phyloP scores from a whole-genome alignment of 2,329 filamentous ascomycete genomes.

The Stagonosporopsis rhizophila region DNA sequence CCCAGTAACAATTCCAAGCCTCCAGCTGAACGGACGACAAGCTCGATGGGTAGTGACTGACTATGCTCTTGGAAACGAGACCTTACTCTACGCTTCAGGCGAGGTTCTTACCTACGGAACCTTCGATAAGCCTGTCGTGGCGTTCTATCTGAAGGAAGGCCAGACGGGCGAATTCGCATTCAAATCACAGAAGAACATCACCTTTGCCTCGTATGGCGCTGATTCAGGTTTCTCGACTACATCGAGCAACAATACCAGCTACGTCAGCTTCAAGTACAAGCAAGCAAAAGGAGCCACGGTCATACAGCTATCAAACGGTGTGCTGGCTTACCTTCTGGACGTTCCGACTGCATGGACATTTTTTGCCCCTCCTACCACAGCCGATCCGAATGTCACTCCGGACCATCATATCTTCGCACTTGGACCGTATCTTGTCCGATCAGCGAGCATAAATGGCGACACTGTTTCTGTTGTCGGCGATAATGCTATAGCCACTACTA shows the following conservation, averaged over 20 bases:
- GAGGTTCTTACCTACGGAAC: constrained; percentile 59
- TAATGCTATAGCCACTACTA: constrained; percentile 49
- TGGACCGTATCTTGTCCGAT: constrained; percentile 47
- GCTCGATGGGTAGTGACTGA: constrained; percentile 64
- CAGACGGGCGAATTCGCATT: constrained; percentile 61
- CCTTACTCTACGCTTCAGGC: constrained; percentile 59
- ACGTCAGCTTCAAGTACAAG: constrained; percentile 53
- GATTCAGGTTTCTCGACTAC: constrained; percentile 46
- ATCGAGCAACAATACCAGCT: constrained; percentile 21
- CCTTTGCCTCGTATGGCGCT: constrained; percentile 52
- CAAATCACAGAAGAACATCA: constrained; percentile 49
- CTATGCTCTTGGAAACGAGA: constrained; percentile 57
- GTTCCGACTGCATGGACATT: constrained; percentile 63
- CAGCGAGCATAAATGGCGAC: constrained; percentile 49
- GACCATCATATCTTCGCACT: constrained; percentile 53
- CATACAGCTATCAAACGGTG: constrained; percentile 58
- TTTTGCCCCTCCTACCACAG: constrained; percentile 60
- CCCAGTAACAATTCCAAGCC: constrained; percentile 52
- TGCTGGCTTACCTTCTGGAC: constrained; percentile 62
- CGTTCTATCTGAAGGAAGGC: constrained; percentile 58
- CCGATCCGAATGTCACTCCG: constrained; percentile 54
- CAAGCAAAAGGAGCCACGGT: constrained; percentile 57
- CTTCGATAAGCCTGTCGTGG: constrained; percentile 58
- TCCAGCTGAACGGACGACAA: constrained; percentile 61
- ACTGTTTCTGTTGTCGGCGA: constrained; percentile 59